These are phyloP conservation scores for Cordyceps javanica DNA, from an alignment of 2,329 filamentous ascomycete genomes.

Conservation along the genomic window DNA sequence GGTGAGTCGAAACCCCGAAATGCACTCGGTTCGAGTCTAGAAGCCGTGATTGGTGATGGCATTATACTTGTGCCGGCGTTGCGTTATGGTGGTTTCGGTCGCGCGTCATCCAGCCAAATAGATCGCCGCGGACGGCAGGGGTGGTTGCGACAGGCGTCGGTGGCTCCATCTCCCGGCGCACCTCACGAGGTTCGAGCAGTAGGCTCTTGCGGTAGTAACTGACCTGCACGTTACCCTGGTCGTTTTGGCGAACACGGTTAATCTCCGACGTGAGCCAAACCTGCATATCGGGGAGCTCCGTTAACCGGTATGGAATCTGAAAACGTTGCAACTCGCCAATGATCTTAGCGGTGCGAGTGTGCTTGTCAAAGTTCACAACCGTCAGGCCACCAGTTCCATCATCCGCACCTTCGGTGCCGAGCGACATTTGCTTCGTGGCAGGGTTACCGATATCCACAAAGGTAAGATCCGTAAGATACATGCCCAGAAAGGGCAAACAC, in stretches of 20 bases:
- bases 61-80: slow-evolving; percentile 18
- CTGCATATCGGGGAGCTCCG: slow-evolving; percentile 80
- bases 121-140: slow-evolving; percentile 31
- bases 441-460: slow-evolving; percentile 95
- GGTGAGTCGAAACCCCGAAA: slow-evolving; percentile 1
- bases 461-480: slow-evolving; percentile 90
- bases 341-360: slow-evolving; percentile 88
- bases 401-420: slow-evolving; percentile 45
- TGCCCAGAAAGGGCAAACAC: slow-evolving; percentile 91
- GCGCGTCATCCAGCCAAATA: slow-evolving; percentile 47
- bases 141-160: slow-evolving; percentile 25
- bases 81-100: slow-evolving; percentile 32
- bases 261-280: slow-evolving; percentile 87
- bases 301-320: slow-evolving; percentile 84
- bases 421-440: slow-evolving; percentile 65
- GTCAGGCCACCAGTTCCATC: slow-evolving; percentile 60
- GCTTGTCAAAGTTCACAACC: slow-evolving; percentile 98
- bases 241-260: slow-evolving; percentile 60
- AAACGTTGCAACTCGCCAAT: slow-evolving; percentile 94
- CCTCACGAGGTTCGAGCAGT: slow-evolving; percentile 70
- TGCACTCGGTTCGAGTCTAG: background rate
- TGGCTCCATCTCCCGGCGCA: slow-evolving; percentile 27
- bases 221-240: slow-evolving; percentile 52
- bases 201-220: slow-evolving; percentile 76
- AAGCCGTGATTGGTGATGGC: background rate